Evolutionary conservation across 495 filamentous ascomycete species (phyloP).

Genomic region (Daldinia decipiens): DNA sequence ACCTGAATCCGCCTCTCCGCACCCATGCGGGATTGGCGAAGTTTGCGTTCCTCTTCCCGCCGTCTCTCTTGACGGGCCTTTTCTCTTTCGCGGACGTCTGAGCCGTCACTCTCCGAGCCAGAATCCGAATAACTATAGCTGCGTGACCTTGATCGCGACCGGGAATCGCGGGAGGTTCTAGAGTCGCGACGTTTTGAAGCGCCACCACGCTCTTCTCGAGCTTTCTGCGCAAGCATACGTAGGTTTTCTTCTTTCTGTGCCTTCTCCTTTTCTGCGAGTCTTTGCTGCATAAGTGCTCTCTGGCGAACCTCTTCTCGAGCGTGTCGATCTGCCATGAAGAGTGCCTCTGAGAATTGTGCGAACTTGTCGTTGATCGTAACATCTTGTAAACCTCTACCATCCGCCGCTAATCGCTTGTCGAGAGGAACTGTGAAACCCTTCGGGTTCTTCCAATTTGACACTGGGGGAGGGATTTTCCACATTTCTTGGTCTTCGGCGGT

Average conservation of each 20-base stretch:
- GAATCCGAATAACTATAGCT: slow-evolving; percentile 67
- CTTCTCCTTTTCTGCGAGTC: slow-evolving; percentile 96
- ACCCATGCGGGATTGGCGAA: slow-evolving; percentile 95
- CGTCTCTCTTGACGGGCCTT: slow-evolving; percentile 79
- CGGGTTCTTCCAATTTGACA: slow-evolving; percentile 99
- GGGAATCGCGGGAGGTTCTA: slow-evolving; percentile 55
- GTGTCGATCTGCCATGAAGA: slow-evolving; percentile 94
- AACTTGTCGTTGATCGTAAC: slow-evolving; percentile 99
- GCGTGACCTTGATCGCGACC: slow-evolving; percentile 62
- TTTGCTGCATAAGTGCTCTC: slow-evolving; percentile 93
- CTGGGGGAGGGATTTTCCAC: slow-evolving; percentile 93
- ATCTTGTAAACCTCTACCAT: slow-evolving; percentile 92
- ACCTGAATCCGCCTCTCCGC: slow-evolving; percentile 88
- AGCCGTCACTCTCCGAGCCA: slow-evolving; percentile 70
- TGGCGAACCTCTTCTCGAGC: slow-evolving; percentile 95
- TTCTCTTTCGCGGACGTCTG: slow-evolving; percentile 79
- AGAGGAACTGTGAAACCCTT: slow-evolving; percentile 97
- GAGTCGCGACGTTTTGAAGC: slow-evolving; percentile 64
- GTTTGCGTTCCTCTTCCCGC: slow-evolving; percentile 84
- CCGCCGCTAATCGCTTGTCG: slow-evolving; percentile 96
- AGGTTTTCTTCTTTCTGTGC: slow-evolving; percentile 92
- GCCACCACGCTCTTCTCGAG: slow-evolving; percentile 78
- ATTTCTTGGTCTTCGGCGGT: slow-evolving; percentile 97
- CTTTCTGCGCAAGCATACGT: slow-evolving; percentile 88
- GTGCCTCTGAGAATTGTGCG: slow-evolving; percentile 91